These are phyloP conservation scores for Mucor circinelloides DNA, from an alignment of 371 early-diverging fungal genomes.

Conservation along the genomic window DNA sequence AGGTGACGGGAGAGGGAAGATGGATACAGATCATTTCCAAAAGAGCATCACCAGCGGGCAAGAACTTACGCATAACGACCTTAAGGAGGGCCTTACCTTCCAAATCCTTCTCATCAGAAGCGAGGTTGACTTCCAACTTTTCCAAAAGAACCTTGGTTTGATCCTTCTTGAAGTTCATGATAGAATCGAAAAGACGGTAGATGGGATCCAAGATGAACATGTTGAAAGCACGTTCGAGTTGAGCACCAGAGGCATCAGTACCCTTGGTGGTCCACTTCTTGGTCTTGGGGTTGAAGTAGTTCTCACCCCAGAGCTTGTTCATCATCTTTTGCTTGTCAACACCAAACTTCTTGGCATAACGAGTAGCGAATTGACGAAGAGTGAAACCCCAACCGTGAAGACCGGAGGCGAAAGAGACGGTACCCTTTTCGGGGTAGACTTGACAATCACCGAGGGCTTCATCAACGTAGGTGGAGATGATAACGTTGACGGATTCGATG, in stretches of 20 bases:
- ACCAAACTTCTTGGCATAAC: conserved; percentile 98
- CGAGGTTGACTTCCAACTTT: conserved; percentile 90
- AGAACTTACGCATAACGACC: conserved; percentile 99
- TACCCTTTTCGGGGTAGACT: conserved; percentile 91
- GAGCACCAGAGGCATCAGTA: conserved; percentile 79
- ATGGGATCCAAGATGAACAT: conserved; percentile 99
- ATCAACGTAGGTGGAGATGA: conserved; percentile 48
- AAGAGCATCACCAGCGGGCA: conserved; percentile 98
- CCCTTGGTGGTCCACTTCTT: conserved; percentile 94
- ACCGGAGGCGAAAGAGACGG: conserved; percentile 99
- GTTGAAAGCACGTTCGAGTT: conserved; percentile 96
- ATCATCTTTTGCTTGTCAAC: conserved; percentile 96
- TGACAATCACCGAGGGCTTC: conserved; percentile 52
- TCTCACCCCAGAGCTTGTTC: conserved; percentile 94
- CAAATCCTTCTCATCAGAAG: conserved; percentile 85
- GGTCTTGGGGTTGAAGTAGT: conserved; percentile 96
- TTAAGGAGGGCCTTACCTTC: conserved; percentile 97
- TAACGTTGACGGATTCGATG: conserved; percentile 91
- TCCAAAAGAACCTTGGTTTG: conserved; percentile 81
- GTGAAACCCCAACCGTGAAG: conserved; percentile 99
- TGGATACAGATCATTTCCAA: conserved; percentile 99
- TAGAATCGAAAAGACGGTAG: conserved; percentile 96
- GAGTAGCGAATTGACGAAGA: conserved; percentile 96
- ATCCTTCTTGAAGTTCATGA: conserved; percentile 97
- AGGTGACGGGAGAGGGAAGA: conserved; percentile 97